A percentile compares a stretch with the other conserved stretches of the same genome.
Conservation (phyloP, 306 rosid genomes). For the Carpinus fangiana region DNA sequence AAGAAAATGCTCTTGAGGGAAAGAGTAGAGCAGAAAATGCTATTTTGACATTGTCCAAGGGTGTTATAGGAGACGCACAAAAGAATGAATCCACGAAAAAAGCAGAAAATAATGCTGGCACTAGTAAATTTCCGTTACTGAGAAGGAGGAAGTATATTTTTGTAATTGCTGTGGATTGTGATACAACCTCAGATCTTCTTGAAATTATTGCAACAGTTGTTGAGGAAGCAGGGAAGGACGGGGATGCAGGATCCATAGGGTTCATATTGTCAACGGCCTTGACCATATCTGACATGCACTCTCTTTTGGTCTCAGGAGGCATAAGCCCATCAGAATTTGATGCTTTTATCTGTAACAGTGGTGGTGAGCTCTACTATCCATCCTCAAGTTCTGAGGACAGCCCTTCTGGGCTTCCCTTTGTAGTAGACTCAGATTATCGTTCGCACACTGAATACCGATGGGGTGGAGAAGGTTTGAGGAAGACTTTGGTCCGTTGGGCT, state of each 20-base stretch:
- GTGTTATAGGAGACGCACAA: conserved; percentile 18
- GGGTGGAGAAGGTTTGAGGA: conserved; percentile 61
- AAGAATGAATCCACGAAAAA: conserved; percentile 30
- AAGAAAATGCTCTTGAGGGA: conserved; percentile 32
- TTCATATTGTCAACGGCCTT: conserved; percentile 47
- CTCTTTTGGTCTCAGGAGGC: conserved; percentile 43
- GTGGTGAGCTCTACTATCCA: conserved; percentile 56
- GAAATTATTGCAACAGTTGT: conserved; percentile 32
- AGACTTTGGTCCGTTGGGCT: conserved; percentile 56
- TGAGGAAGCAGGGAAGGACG: conserved; percentile 40
- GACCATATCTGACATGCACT: conserved; percentile 39
- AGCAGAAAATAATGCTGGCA: conserved; percentile 25
- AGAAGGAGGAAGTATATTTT: conserved; percentile 43
- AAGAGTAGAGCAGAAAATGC: conserved; percentile 34
- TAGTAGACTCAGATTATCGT: conserved; percentile 48
- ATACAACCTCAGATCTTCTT: conserved; percentile 32
- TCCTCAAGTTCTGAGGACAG: conserved; percentile 40
- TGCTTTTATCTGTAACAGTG: conserved; percentile 55
- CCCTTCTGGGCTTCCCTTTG: conserved; percentile 54
- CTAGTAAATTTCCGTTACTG: conserved; percentile 34
- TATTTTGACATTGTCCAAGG: conserved; percentile 36
- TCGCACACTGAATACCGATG: conserved; percentile 54
- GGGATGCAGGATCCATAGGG: conserved; percentile 39
- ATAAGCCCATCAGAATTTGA: conserved; percentile 43
- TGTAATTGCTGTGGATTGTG: conserved; percentile 48